Evolutionary conservation across 768 basidiomycete species (phyloP).

Genomic region (Ramaria rubella): DNA sequence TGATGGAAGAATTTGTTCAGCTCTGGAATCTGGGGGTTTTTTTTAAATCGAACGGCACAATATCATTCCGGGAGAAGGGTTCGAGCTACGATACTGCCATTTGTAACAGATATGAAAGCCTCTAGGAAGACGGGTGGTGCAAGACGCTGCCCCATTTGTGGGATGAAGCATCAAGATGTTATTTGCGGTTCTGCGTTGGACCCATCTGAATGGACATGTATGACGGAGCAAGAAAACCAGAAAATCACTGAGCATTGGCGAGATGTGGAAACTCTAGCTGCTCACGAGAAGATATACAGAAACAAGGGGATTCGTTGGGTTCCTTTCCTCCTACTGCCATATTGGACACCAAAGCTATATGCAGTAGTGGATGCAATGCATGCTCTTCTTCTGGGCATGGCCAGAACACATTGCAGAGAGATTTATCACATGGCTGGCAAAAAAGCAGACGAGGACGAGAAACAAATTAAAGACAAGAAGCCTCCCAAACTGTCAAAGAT

Average conservation of each 20-base stretch:
- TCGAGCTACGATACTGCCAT: neutral
- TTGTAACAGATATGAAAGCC: neutral
- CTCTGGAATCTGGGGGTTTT: slow-evolving; percentile 30
- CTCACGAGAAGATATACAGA: neutral
- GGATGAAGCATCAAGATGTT: neutral
- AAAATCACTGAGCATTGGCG: neutral
- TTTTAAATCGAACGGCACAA: slow-evolving; percentile 14
- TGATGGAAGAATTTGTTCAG: slow-evolving; percentile 31
- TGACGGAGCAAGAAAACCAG: neutral
- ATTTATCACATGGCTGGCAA: neutral
- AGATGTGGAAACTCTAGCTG: neutral
- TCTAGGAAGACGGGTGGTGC: neutral
- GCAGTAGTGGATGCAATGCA: slow-evolving; percentile 34
- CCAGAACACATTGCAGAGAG: neutral
- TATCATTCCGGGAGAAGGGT: slow-evolving; percentile 14
- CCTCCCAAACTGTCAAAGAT: neutral
- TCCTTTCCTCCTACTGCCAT: slow-evolving; percentile 26
- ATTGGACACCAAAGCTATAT: slow-evolving; percentile 27
- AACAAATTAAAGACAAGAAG: no score
- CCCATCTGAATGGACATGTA: neutral
- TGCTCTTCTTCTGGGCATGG: slow-evolving; percentile 24
- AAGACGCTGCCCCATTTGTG: neutral
- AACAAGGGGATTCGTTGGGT: neutral
- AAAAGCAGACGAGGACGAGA: neutral
- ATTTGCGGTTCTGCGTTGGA: neutral